Conservation (phyloP, 495 filamentous ascomycete species). For the Elasticomyces elasticus region DNA sequence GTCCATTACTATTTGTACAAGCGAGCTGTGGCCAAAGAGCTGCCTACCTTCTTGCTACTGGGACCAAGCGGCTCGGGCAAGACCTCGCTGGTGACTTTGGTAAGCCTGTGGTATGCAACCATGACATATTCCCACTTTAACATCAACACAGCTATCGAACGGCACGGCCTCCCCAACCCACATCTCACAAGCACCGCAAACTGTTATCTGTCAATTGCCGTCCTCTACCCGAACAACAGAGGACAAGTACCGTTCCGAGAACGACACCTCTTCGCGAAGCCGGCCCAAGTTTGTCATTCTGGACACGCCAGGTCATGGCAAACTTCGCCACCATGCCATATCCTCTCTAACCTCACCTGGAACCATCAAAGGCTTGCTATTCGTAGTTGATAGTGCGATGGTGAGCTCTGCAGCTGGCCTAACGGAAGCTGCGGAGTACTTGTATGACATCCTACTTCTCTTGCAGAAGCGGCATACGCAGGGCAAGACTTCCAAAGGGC, state of each 20-base stretch:
- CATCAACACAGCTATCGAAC: slow-evolving; percentile 39
- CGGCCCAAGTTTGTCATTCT: slow-evolving; percentile 62
- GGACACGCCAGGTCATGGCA: slow-evolving; percentile 93
- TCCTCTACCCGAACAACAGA: slow-evolving; percentile 49
- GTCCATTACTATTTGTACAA: slow-evolving; percentile 69
- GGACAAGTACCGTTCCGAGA: slow-evolving; percentile 57
- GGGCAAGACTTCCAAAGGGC: slow-evolving; percentile 47
- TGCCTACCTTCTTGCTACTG: slow-evolving; percentile 74
- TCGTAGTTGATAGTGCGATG: slow-evolving; percentile 74
- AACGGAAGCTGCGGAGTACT: slow-evolving; percentile 60
- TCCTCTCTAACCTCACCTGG: slow-evolving; percentile 31
- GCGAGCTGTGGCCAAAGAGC: slow-evolving; percentile 46
- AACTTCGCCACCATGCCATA: slow-evolving; percentile 54
- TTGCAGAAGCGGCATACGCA: slow-evolving; percentile 65
- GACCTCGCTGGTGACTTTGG: slow-evolving; percentile 74
- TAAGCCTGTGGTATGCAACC: slow-evolving; percentile 39
- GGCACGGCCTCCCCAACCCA: slow-evolving; percentile 51
- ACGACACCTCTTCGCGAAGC: slow-evolving; percentile 57
- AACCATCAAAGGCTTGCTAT: slow-evolving; percentile 67
- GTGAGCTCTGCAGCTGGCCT: slow-evolving; percentile 47
- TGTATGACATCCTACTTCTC: slow-evolving; percentile 73
- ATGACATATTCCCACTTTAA: neutral
- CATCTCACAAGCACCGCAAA: slow-evolving; percentile 67
- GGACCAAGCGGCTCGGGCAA: slow-evolving; percentile 83
- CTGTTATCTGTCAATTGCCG: slow-evolving; percentile 63